These are phyloP conservation scores for Lathyrus sativus DNA, from an alignment of 306 rosid species.

Conservation along the genomic window DNA sequence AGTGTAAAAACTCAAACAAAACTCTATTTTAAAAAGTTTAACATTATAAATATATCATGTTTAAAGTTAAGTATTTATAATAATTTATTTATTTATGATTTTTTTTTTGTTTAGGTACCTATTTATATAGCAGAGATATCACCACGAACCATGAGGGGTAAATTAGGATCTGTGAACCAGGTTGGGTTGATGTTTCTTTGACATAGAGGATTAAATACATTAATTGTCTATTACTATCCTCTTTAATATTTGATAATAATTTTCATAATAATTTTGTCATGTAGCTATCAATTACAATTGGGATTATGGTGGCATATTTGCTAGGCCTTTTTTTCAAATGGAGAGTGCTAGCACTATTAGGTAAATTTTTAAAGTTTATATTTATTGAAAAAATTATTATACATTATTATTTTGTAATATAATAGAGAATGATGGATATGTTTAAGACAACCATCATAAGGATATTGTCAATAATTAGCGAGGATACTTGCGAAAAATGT, in stretches of 20 bases:
- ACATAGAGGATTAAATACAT: neutral
- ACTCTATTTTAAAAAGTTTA: too few species aligned
- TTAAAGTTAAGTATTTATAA: neutral
- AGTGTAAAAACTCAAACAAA: too few species aligned
- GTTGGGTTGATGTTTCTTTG: constrained; percentile 40
- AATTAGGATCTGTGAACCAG: constrained; percentile 77
- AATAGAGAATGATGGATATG: too few species aligned
- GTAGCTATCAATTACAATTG: constrained; percentile 66
- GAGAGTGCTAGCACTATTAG: constrained; percentile 69
- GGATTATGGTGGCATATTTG: constrained; percentile 70
- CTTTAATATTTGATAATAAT: neutral
- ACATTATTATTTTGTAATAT: too few species aligned
- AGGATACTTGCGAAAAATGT: too few species aligned
- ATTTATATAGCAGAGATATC: constrained; percentile 77
- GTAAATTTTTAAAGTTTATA: constrained; percentile 34
- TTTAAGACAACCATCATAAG: too few species aligned
- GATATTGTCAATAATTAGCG: too few species aligned
- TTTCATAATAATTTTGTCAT: neutral
- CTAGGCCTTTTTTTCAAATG: constrained; percentile 67
- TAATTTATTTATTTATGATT: neutral
- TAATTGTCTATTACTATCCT: neutral
- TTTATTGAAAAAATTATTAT: neutral
- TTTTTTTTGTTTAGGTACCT: constrained; percentile 56
- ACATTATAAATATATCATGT: too few species aligned
- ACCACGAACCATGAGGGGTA: constrained; percentile 78